These are phyloP conservation scores for Cadophora sp. DNA, from an alignment of 2,329 filamentous ascomycete species.

Conservation along the genomic window DNA sequence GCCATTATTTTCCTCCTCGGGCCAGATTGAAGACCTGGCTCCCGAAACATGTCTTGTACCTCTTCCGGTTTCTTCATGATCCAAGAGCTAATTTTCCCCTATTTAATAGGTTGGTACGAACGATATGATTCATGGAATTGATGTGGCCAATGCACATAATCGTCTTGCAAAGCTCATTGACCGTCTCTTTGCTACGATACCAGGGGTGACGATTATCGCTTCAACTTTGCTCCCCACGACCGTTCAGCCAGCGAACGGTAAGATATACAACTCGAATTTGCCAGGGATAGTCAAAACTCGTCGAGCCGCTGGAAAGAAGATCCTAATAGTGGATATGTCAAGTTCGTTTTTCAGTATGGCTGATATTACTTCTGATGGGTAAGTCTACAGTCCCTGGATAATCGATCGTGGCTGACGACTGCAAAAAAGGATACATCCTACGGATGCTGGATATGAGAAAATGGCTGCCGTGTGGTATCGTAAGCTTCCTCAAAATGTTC, in stretches of 20 bases:
- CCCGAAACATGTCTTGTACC: neutral
- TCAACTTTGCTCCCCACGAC: slow-evolving; percentile 17
- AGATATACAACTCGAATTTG: slow-evolving; percentile 17
- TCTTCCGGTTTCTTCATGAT: neutral
- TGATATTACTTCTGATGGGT: slow-evolving; percentile 19
- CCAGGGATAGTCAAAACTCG: slow-evolving; percentile 17
- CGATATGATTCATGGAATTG: slow-evolving; percentile 5
- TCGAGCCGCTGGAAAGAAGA: slow-evolving; percentile 17
- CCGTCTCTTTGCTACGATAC: slow-evolving; percentile 7
- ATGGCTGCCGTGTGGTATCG: slow-evolving; percentile 24
- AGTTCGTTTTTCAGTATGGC: slow-evolving; percentile 11
- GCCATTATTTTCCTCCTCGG: neutral
- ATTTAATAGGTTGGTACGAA: slow-evolving; percentile 13
- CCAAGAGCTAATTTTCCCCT: neutral
- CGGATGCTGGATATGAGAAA: slow-evolving; percentile 13
- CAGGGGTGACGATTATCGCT: slow-evolving; percentile 16
- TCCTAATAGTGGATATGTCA: slow-evolving; percentile 15
- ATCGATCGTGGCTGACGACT: neutral
- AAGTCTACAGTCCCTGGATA: neutral
- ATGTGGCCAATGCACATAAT: slow-evolving; percentile 13
- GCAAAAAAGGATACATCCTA: slow-evolving; percentile 11
- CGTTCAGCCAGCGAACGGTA: neutral
- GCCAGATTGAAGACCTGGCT: too few species aligned
- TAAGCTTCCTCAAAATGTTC: neutral
- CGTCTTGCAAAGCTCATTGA: slow-evolving; percentile 15